Base-by-base conservation (phyloP, 2,329 filamentous ascomycete genomes). In the Botryosphaeria dothidea region DNA sequence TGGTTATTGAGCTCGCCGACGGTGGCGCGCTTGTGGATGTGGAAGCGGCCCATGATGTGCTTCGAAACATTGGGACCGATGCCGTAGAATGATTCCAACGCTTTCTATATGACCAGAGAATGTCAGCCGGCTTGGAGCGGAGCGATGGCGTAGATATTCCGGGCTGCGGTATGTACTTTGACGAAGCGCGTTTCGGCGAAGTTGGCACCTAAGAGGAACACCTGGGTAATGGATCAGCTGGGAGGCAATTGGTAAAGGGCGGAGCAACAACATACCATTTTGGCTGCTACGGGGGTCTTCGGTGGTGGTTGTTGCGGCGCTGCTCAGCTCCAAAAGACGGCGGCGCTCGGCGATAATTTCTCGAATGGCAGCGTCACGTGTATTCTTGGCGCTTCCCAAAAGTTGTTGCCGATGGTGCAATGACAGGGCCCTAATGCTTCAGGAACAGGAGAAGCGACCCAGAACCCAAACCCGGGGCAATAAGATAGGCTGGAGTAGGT, bases 161-260 rank as follows among this genome's bases (percentile, higher is more conserved):
- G 54, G 65, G 56, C 57, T 48, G 68, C 65, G 45, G 51, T n/a
- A n/a, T 38, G 77, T 87, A 92, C 92, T 84, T 91, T 90, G 77
- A 98, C 90, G 74, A 97, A 86, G 79, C 90, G 89, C 73, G 83
- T 81, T 81, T 97, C 93, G 71, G 87, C 82, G 83, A 98, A 97
- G 82, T 91, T 93, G 82, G 92, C 84, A 73, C 92, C 92, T 74
- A 94, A 85, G 73, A 98, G 89, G 83, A 95, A 92, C 74, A 93
- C 90, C 92, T 92, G 66, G 45, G 61, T 49, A 9, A n/a, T 23
- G 19, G 19, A 41, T 64, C 17, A 64, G 61, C 27, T 4, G 11
- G 21, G 31, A 11, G 13, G 2, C 31, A 13, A 21, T 34, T n/a
- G n/a, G 36, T 38, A 19, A 3, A 9, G 38, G 21, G 25, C 9